phyloP scores from a whole-genome alignment of 306 rosid genomes.

The Trifolium repens region DNA sequence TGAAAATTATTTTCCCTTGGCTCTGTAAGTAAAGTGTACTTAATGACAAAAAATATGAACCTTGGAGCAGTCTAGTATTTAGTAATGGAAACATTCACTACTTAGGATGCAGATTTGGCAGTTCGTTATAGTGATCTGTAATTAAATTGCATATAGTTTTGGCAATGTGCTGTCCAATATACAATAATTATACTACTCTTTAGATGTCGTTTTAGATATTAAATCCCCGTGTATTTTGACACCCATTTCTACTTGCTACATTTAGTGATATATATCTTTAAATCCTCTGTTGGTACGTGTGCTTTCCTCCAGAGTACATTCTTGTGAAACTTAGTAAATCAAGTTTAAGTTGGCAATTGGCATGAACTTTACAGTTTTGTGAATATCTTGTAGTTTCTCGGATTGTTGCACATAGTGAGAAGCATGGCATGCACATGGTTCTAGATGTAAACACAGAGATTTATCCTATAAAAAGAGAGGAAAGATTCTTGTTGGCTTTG shows the following conservation, averaged over 20 bases:
- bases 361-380: slow-evolving; percentile 12
- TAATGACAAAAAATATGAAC: not conserved
- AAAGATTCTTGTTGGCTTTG: slow-evolving; percentile 71
- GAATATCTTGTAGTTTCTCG: slow-evolving; percentile 63
- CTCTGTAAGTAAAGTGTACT: slow-evolving; percentile 16
- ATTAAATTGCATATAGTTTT: slow-evolving; percentile 19
- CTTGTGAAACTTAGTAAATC: not conserved
- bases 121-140: not conserved
- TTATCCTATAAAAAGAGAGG: slow-evolving; percentile 70
- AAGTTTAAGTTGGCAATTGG: not conserved
- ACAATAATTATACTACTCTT: slow-evolving; percentile 5
- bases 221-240: slow-evolving; percentile 16
- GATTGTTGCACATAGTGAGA: slow-evolving; percentile 81
- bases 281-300: not conserved
- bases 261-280: slow-evolving; percentile 10
- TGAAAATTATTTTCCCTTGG: slow-evolving; percentile 12
- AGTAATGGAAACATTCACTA: not conserved
- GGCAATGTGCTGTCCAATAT: not conserved
- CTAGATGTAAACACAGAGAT: slow-evolving; percentile 85
- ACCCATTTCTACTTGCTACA: not conserved
- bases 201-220: not conserved
- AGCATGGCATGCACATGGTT: slow-evolving; percentile 64
- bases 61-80: not conserved
- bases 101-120: slow-evolving; percentile 10
- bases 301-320: not conserved